phyloP scores from a whole-genome alignment of 805 yeast genomes.

The Hanseniaspora clermontiae region DNA sequence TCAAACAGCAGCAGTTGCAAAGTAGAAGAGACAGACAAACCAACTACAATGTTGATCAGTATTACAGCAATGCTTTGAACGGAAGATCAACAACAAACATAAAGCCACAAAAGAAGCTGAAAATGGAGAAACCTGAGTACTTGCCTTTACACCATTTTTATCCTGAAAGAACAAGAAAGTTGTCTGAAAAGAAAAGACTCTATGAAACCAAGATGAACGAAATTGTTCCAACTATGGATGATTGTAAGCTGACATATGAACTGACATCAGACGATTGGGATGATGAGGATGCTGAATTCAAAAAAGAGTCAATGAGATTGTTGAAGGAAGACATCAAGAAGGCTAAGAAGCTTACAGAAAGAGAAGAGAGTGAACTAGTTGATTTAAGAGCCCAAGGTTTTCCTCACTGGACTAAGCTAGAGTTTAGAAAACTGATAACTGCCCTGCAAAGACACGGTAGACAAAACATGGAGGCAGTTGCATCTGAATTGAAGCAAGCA shows the following conservation, averaged over 20 bases:
- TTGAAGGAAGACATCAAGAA: constrained; percentile 36
- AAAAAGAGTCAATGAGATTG: constrained; percentile 31
- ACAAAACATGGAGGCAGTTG: constrained; percentile 54
- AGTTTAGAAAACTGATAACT: constrained; percentile 69
- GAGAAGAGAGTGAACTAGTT: constrained; percentile 37
- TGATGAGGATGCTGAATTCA: constrained; percentile 42
- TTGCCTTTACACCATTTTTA: constrained; percentile 85
- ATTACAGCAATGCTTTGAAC: constrained; percentile 67
- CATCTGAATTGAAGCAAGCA: constrained; percentile 61
- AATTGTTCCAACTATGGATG: constrained; percentile 53
- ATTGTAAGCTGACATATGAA: constrained; percentile 31
- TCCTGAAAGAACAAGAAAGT: constrained; percentile 59
- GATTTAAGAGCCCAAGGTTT: constrained; percentile 59
- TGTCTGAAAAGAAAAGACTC: constrained; percentile 71
- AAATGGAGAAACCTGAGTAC: constrained; percentile 72
- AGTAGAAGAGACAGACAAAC: constrained; percentile 67
- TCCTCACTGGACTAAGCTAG: constrained; percentile 74
- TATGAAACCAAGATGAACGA: constrained; percentile 58
- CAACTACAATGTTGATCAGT: constrained; percentile 77
- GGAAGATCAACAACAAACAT: constrained; percentile 44
- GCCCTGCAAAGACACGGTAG: constrained; percentile 71
- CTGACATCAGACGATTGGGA: constrained; percentile 24
- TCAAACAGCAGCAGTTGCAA: background rate
- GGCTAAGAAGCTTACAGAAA: constrained; percentile 72
- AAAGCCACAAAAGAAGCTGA: constrained; percentile 44